These are phyloP conservation scores for Suillus spraguei DNA, from an alignment of 768 basidiomycete species.

Conservation along the genomic window DNA sequence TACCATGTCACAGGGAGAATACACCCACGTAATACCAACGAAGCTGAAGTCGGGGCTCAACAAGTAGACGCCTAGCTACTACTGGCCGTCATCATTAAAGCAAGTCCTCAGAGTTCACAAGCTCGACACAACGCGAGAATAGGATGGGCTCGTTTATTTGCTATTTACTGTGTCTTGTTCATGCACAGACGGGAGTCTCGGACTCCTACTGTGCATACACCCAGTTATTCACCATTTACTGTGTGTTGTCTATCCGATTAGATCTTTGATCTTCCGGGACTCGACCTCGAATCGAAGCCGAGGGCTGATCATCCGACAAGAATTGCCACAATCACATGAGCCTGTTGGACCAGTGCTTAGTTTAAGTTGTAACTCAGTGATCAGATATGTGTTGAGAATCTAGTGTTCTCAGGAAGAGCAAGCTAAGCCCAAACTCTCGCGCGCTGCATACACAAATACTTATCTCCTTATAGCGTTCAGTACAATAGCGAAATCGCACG, in stretches of 20 bases:
- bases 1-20: neutral
- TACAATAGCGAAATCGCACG: neutral
- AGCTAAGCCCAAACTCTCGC: neutral
- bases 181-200: too few relatives aligned
- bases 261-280: neutral
- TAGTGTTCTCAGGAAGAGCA: neutral
- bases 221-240: too few relatives aligned
- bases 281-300: neutral
- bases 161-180: too few relatives aligned
- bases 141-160: too few relatives aligned
- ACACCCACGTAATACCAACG: neutral
- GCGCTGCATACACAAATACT: neutral
- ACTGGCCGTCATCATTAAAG: neutral
- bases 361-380: neutral
- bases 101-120: neutral
- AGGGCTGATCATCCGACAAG: neutral
- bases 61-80: neutral
- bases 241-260: too few relatives aligned
- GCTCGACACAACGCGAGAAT: slow-evolving; percentile 3
- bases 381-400: neutral
- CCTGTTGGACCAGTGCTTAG: neutral
- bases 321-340: neutral
- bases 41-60: neutral
- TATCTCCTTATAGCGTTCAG: neutral
- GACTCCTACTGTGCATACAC: too few relatives aligned